These are phyloP conservation scores for Trichoderma pleuroti DNA, from an alignment of 2,329 filamentous ascomycete genomes.

Conservation along the genomic window DNA sequence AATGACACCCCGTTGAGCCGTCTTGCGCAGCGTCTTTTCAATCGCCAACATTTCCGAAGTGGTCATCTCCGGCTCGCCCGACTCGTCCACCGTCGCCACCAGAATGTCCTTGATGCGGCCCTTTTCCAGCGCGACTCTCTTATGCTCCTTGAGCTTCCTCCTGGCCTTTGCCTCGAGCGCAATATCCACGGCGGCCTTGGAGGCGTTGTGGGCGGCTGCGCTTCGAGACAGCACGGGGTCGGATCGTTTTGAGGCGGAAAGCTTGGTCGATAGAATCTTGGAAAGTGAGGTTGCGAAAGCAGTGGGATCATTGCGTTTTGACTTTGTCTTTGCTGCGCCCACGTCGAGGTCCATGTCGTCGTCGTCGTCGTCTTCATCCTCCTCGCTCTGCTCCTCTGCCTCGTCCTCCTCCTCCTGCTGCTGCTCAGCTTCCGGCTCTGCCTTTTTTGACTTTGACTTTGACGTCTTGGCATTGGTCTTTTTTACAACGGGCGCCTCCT, in stretches of 20 bases:
- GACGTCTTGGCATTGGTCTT: slow-evolving; percentile 30
- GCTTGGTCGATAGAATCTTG: slow-evolving; percentile 87
- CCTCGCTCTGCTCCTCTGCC: slow-evolving; percentile 34
- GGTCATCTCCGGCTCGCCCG: slow-evolving; percentile 42
- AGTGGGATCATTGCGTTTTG: slow-evolving; percentile 86
- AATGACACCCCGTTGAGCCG: slow-evolving; percentile 88
- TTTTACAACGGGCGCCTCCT: slow-evolving; percentile 31
- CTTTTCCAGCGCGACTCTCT: slow-evolving; percentile 74
- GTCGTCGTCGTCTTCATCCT: slow-evolving; percentile 40
- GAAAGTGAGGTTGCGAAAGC: slow-evolving; percentile 91
- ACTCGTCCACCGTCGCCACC: slow-evolving; percentile 55
- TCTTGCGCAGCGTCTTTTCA: slow-evolving; percentile 79
- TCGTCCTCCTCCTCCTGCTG: slow-evolving; percentile 29
- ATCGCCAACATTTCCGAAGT: slow-evolving; percentile 59
- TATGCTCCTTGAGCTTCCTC: slow-evolving; percentile 75
- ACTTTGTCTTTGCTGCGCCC: slow-evolving; percentile 46
- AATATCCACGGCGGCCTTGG: slow-evolving; percentile 67
- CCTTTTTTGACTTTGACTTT: slow-evolving; percentile 29
- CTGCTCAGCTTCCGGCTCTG: slow-evolving; percentile 27
- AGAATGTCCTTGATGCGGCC: slow-evolving; percentile 86
- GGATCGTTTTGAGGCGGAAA: slow-evolving; percentile 73
- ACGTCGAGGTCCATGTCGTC: slow-evolving; percentile 34
- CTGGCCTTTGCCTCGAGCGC: slow-evolving; percentile 79
- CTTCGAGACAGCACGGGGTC: slow-evolving; percentile 92
- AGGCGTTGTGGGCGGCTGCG: slow-evolving; percentile 67